These are phyloP conservation scores for Arctium minus DNA, from an alignment of 129 eudicot species.

Conservation along the genomic window DNA sequence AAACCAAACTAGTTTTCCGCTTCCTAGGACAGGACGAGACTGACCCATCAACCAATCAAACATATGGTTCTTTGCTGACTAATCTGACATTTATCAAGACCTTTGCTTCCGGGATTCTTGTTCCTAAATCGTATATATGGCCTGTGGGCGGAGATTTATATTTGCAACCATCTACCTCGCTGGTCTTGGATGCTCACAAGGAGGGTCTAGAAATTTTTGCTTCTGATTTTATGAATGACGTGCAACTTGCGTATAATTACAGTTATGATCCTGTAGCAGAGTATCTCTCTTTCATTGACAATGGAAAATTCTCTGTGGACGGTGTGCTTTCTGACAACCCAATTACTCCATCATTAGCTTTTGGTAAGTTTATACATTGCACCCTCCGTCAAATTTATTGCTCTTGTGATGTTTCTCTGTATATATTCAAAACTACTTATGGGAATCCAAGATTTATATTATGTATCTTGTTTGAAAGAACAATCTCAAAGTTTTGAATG, in stretches of 20 bases:
- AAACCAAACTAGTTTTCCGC: conserved; percentile 69
- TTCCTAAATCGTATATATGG: conserved; percentile 87
- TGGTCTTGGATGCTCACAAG: conserved; percentile 81
- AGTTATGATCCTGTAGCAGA: conserved; percentile 84
- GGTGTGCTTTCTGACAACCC: conserved; percentile 95
- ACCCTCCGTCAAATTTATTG: not conserved
- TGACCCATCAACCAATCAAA: conserved; percentile 83
- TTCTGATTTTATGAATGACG: conserved; percentile 74
- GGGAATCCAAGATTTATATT: not conserved
- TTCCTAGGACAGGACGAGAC: conserved; percentile 55
- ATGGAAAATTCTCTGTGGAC: conserved; percentile 77
- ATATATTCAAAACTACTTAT: not conserved
- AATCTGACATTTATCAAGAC: conserved; percentile 73
- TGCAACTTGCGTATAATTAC: conserved; percentile 56
- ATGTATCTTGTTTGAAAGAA: not conserved
- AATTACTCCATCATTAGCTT: conserved; percentile 68
- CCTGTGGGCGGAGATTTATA: conserved; percentile 48
- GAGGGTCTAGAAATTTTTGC: conserved; percentile 71
- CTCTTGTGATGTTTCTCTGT: conserved; percentile 6
- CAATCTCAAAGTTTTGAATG: not conserved
- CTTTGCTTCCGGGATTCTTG: conserved; percentile 87
- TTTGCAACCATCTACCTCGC: conserved; percentile 57
- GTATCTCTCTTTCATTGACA: conserved; percentile 63
- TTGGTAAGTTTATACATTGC: conserved; percentile 44
- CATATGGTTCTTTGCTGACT: conserved; percentile 67